Evolutionary conservation across 2,329 filamentous ascomycete species (phyloP).

Genomic region (Arthroderma uncinatum): DNA sequence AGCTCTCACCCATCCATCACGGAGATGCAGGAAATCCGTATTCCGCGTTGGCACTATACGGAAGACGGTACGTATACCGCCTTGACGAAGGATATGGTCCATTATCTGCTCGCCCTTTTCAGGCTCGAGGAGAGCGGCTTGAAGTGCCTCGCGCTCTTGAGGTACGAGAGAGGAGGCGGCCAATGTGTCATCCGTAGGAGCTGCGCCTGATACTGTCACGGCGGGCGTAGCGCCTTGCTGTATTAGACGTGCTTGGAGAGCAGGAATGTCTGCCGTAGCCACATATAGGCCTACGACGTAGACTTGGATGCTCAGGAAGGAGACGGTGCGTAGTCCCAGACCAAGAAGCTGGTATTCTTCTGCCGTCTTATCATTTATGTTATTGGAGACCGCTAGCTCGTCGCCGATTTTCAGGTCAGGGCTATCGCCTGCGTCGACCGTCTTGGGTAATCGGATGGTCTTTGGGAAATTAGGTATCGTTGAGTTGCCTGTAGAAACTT

Average conservation of each 20-base stretch:
- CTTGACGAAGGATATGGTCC: constrained; percentile 55
- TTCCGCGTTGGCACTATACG: constrained; percentile 82
- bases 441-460: constrained; percentile 51
- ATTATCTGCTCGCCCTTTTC: constrained; percentile 60
- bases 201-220: constrained; percentile 12
- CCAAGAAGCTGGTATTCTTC: constrained; percentile 79
- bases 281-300: constrained; percentile 93
- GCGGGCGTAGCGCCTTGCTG: constrained; percentile 48
- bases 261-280: constrained; percentile 66
- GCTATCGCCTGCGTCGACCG: constrained; percentile 22
- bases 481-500: constrained; percentile 70
- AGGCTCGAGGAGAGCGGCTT: constrained; percentile 57
- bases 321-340: constrained; percentile 77
- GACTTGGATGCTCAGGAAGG: constrained; percentile 79
- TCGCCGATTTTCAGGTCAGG: constrained; percentile 28
- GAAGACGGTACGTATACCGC: constrained; percentile 63
- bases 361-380: constrained; percentile 34
- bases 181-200: constrained; percentile 42
- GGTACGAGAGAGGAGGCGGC: constrained; percentile 73
- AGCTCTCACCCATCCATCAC: constrained; percentile 81
- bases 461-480: constrained; percentile 71
- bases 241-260: constrained; percentile 67
- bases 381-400: constrained; percentile 22
- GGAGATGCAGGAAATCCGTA: constrained; percentile 85
- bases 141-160: constrained; percentile 65